Percentiles rank a stretch among this genome's conserved stretches.
Conservation (phyloP, 163 green algal species). For the Scenedesmus sp. region DNA sequence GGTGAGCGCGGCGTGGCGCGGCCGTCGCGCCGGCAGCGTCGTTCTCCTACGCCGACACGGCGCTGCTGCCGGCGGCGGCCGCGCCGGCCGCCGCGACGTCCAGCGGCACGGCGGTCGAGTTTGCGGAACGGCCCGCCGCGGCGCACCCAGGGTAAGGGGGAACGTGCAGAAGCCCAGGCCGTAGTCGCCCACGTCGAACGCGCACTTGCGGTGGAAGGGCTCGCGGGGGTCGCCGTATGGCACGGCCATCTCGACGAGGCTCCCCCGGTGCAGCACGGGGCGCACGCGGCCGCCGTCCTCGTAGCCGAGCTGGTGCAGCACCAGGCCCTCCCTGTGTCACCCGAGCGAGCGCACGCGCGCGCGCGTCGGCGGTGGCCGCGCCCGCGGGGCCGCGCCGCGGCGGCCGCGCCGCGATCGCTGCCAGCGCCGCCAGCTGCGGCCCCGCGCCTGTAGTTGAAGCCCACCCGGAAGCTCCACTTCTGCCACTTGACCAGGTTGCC, state of each 20-base stretch:
- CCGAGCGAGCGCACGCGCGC: slow-evolving; percentile 49
- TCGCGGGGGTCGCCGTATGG: slow-evolving; percentile 53
- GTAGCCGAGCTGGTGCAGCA: slow-evolving; percentile 70
- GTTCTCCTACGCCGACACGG: too few species aligned
- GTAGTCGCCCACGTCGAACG: slow-evolving; percentile 88
- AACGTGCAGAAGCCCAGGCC: slow-evolving; percentile 75
- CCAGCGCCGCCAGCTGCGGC: too few species aligned
- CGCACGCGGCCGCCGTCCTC: slow-evolving; percentile 16
- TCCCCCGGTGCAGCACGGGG: slow-evolving; percentile 54
- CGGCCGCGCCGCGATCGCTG: too few species aligned
- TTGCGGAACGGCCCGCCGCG: too few species aligned
- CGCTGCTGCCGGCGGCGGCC: too few species aligned
- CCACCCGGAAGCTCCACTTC: slow-evolving; percentile 76
- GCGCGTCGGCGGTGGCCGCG: too few species aligned
- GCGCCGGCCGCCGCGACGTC: too few species aligned
- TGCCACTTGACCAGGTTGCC: slow-evolving; percentile 69
- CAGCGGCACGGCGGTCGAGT: too few species aligned
- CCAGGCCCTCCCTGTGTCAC: slow-evolving; percentile 81
- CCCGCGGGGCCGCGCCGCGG: too few species aligned
- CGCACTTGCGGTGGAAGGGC: slow-evolving; percentile 78
- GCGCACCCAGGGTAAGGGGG: slow-evolving; percentile 79
- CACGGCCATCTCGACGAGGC: slow-evolving; percentile 91
- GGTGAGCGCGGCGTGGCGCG: background rate
- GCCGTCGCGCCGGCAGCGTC: too few species aligned
- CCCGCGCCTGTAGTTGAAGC: slow-evolving; percentile 76